Evolutionary conservation across 441 rosid genomes (phyloP).

Genomic region (Caryocar brasiliense): DNA sequence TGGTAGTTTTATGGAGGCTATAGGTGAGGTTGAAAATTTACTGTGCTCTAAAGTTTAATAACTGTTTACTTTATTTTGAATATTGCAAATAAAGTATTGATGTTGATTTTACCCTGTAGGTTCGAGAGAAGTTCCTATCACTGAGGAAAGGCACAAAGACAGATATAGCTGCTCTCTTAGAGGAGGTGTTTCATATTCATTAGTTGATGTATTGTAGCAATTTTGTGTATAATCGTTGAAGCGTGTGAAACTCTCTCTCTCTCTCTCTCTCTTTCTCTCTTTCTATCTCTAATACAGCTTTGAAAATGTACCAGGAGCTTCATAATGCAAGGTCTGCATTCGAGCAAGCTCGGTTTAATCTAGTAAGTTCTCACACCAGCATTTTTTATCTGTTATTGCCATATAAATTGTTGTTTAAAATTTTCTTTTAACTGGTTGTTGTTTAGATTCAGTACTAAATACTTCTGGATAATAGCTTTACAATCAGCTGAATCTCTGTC

Average conservation of each 20-base stretch:
- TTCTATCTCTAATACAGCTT: conserved; percentile 11
- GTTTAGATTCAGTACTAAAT: not conserved
- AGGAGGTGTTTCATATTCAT: conserved; percentile 54
- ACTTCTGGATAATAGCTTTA: not conserved
- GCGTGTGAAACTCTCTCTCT: conserved; percentile 4
- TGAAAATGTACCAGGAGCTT: conserved; percentile 66
- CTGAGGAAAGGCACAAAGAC: conserved; percentile 87
- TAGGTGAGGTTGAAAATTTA: not conserved
- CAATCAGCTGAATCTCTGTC: conserved; percentile 8
- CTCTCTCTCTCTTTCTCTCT: too few relatives aligned
- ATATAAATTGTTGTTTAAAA: not conserved
- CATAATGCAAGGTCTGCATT: conserved; percentile 76
- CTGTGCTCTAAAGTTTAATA: too few relatives aligned
- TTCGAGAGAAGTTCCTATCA: conserved; percentile 95
- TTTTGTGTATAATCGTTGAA: conserved; percentile 4
- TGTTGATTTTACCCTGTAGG: conserved; percentile 45
- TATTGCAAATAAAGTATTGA: too few relatives aligned
- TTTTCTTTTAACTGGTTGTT: not conserved
- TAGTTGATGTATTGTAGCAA: not conserved
- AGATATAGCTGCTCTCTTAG: conserved; percentile 64
- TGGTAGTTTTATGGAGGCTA: not conserved
- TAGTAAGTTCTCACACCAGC: conserved; percentile 40
- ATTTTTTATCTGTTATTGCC: not conserved
- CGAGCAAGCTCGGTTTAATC: conserved; percentile 92
- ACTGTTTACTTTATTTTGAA: too few relatives aligned